These are phyloP conservation scores for Microsporum audouinii DNA, from an alignment of 2,329 filamentous ascomycete genomes.

Conservation along the genomic window DNA sequence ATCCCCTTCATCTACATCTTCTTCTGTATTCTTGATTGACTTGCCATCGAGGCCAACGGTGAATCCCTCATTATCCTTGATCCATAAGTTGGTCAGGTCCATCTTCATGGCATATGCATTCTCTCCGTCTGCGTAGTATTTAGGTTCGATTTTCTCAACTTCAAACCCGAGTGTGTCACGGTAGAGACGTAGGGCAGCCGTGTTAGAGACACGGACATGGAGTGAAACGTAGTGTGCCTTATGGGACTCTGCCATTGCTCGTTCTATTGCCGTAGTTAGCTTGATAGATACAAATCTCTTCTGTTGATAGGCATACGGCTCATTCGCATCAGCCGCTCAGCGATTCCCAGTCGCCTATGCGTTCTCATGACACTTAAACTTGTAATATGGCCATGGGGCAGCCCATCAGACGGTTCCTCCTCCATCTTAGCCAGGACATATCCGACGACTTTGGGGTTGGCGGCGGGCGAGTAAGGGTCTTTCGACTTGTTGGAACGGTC, in stretches of 20 bases:
- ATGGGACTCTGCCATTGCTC: conserved; percentile 94
- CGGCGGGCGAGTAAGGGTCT: conserved; percentile 52
- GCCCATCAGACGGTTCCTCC: conserved; percentile 82
- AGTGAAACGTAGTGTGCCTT: conserved; percentile 85
- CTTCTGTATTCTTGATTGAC: conserved; percentile 20
- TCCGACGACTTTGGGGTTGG: conserved; percentile 77
- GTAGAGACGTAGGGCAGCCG: conserved; percentile 82
- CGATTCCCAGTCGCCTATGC: conserved; percentile 78
- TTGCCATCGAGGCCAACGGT: conserved; percentile 28
- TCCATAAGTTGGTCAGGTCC: conserved; percentile 50
- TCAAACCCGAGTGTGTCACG: conserved; percentile 82
- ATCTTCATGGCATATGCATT: conserved; percentile 92
- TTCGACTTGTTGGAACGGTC: conserved; percentile 61
- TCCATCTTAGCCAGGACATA: conserved; percentile 99
- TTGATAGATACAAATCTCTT: background rate
- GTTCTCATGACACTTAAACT: conserved; percentile 93
- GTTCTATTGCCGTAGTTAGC: conserved; percentile 43
- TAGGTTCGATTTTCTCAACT: conserved; percentile 54
- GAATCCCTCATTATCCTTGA: conserved; percentile 34
- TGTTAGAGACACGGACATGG: conserved; percentile 90
- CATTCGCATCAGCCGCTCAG: conserved; percentile 96
- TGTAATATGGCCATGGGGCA: conserved; percentile 93
- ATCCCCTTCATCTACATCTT: conserved; percentile 63
- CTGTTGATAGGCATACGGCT: conserved; percentile 51
- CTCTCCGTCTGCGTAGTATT: conserved; percentile 82